phyloP scores from a whole-genome alignment of 78 protist genomes.

The Monosiga brevicollis region DNA sequence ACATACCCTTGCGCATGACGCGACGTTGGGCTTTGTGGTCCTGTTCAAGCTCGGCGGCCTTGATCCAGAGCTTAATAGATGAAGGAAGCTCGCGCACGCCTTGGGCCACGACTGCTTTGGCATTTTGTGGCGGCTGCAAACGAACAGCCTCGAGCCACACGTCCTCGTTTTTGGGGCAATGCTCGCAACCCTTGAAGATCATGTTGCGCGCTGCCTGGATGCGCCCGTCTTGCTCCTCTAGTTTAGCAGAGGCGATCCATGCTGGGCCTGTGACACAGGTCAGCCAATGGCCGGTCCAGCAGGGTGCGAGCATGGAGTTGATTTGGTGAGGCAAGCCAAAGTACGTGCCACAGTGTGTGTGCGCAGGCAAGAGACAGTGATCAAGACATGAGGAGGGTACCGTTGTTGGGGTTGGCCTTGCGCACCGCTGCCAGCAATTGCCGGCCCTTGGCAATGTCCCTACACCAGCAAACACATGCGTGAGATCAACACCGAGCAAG shows the following conservation, averaged over 20 bases:
- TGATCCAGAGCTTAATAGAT: conserved; percentile 82
- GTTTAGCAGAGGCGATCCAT: conserved; percentile 85
- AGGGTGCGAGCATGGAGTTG: too few species aligned
- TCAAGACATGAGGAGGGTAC: too few species aligned
- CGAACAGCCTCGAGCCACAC: conserved; percentile 87
- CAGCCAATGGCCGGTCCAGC: too few species aligned
- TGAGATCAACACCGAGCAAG: too few species aligned
- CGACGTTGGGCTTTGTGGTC: conserved; percentile 41
- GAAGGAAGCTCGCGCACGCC: conserved; percentile 73
- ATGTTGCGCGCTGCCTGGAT: conserved; percentile 62
- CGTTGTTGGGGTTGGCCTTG: conserved; percentile 49
- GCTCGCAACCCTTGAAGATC: conserved; percentile 60
- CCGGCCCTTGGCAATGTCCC: conserved; percentile 79
- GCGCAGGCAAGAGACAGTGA: too few species aligned
- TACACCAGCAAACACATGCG: not conserved
- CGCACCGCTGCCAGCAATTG: conserved; percentile 52
- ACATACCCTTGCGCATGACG: conserved; percentile 61
- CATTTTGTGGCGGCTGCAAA: conserved; percentile 50
- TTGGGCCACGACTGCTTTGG: conserved; percentile 65
- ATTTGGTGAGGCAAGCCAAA: too few species aligned
- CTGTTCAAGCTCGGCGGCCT: conserved; percentile 73
- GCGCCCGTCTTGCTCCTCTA: conserved; percentile 81
- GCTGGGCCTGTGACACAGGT: conserved; percentile 46
- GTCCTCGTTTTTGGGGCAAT: conserved; percentile 75
- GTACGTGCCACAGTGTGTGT: too few species aligned